Evolutionary conservation across 495 filamentous ascomycete genomes (phyloP), one percentile per base, ranked within the genome.

Genomic region (Talaromyces nanjingensis): DNA sequence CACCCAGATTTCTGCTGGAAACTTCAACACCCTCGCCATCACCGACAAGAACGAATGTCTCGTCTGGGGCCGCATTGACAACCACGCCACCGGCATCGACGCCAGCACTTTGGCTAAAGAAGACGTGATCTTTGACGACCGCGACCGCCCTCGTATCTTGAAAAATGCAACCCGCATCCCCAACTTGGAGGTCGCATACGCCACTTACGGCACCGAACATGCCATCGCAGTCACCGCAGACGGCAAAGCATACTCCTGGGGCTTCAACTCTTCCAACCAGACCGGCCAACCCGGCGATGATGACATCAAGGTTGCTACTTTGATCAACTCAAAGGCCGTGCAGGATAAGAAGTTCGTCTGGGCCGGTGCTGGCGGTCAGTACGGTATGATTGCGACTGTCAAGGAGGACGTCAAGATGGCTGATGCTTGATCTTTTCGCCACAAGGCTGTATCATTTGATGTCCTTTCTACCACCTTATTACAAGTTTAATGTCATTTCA

Each of bases 1-100:
- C 34, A 62, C 56, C 3, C 72, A 77, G 60, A 81, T 92, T 64
- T 74, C 76, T n/a, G 89, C 87, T 29, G 90, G 90, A 20, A 77
- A 80, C 58, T 87, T 90, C 69, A 88, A 91, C 75, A 86, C 84
- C 34, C 67, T 89, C 27, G 87, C 85, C 0, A 77, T 84, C 68
- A 89, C 84, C 22, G 70, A 76, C 16, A 76, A 85, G 33, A 88
- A 88, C 37, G 74, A 87, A 58, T 82, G 87, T 53, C 79, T 91
- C 29, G 76, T 82, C 56, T 91, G 86, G 87, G 90, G 90, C 65
- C 84, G 88, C 52, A 77, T 87, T 64, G 88, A 91, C 67, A 84
- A 81, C 55, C 73, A 77, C 64, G 86, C 88, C 63, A 77, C 83
- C 49, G 89, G 90, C 53, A 78, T 90, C 37, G 70, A 77, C 0